Evolutionary conservation across 805 yeast genomes (phyloP), one percentile per base, ranked within the genome.

Genomic region (Saturnispora saitoi): DNA sequence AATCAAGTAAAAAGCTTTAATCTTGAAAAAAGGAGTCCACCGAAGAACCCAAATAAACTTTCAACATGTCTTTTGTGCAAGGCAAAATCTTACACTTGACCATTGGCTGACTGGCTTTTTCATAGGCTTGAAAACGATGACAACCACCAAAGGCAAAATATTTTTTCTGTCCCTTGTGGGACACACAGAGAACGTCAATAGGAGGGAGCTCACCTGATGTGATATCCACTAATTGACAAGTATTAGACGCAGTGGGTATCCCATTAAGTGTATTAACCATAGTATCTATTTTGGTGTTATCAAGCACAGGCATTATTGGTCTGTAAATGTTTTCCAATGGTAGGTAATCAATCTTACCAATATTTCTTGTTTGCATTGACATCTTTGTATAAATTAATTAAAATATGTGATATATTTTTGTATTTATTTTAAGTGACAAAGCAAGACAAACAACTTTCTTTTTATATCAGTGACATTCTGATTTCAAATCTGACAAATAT

Each of bases 141-240:
- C 96, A 87, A 0, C 95, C 95, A 6, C 95, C 96, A 65, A 87
- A 87, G 1, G 90, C 95, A 64, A 85, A 86, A 59, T 82, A 86
- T 61, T 73, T 74, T 32, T 65, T 71, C 43, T 76, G 66, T 1
- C 87, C 91, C 7, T 74, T 62, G 38, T 83, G 83, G 39, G 81
- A 70, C 2, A 86, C 85, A 32, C 73, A 72, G 53, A 87, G 65
- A 0, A 87, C 88, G 63, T 87, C 96, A 14, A 88, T 73, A 1
- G 95, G 91, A 2, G 96, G 95, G 34, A 86, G 65, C 54, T 82
- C 83, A 2, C 89, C 89, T 8, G 81, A 38, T 1, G 67, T 63
- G 32, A 77, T 73, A 22, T 75, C 71, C 48, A 69, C 74, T 10
- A 76, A 17, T 54, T 63, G 51, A 59, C 72, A 83, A 0, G 91